Evolutionary conservation across 2,329 filamentous ascomycete genomes (phyloP), one percentile per base, ranked within the genome.

Genomic region (Arthrobotrys conoides): DNA sequence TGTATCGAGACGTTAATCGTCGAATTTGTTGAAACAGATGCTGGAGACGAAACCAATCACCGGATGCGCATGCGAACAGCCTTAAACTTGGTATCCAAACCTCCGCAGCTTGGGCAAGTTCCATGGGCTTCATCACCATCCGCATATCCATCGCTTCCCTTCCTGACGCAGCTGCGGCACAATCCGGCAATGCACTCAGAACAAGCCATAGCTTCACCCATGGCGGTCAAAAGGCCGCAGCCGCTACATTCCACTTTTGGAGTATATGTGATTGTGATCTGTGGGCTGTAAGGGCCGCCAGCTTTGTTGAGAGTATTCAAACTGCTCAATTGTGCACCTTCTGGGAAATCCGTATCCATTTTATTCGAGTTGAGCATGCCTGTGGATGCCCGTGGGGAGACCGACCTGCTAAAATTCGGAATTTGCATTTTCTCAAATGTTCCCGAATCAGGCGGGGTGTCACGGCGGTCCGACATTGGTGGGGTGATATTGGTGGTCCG

Each of bases 381-480:
- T 18, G 75, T 78, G 27, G 75, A 78, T 9, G 75, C 75, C 38
- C 75, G 63, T 8, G 75, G 75, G n/a, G 75, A 78, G 6, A 78
- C 75, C 14, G 75, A 78, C 46, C 75, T 68, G 38, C 75, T 78
- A 41, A 78, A 78, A 16, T 69, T 78, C 68, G 75, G 75, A 36
- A 78, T 78, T 78, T 78, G 75, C 75, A 78, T 78, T 65, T 78
- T 78, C 68, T 78, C 75, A 78, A 78, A 78, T 78, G 75, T 78
- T 78, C 75, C 75, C 63, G 75, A 78, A 61, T 78, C 75, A 48
- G 75, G 75, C 55, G 75, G 75, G 14, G 75, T 78, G 55, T 78
- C 75, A 55, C 75, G 67, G 12, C 75, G 68, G 63, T 78, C 75
- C 9, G 75, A 78, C 68, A 78, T 78, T 49, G 75, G 75, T 53